Evolutionary conservation across 192 early-diverging fungal species (phyloP).

Genomic region (Haplosporangium gracile): DNA sequence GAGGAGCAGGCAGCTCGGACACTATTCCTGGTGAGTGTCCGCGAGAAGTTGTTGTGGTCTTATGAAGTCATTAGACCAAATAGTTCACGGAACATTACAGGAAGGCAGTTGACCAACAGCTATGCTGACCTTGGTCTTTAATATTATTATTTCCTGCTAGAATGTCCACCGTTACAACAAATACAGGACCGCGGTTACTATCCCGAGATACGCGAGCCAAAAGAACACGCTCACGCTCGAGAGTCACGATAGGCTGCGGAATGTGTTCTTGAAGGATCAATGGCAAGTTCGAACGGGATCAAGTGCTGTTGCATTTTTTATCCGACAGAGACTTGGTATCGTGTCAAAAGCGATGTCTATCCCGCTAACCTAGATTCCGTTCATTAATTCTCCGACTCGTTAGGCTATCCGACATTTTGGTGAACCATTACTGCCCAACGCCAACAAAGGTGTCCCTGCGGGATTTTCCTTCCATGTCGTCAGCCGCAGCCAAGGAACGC

Average conservation of each 20-base stretch:
- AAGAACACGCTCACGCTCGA: conserved; percentile 49
- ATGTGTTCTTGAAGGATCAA: conserved; percentile 60
- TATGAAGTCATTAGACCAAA: not conserved
- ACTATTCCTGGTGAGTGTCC: conserved; percentile 64
- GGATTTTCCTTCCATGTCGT: conserved; percentile 51
- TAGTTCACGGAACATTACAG: not conserved
- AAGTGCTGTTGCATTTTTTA: conserved; percentile 22
- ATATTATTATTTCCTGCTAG: conserved; percentile 8
- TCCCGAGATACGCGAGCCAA: conserved; percentile 43
- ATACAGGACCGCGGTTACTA: conserved; percentile 36
- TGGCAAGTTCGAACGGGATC: conserved; percentile 40
- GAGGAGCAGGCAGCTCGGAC: conserved; percentile 63
- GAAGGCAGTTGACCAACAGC: not conserved
- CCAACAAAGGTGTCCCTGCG: conserved; percentile 33
- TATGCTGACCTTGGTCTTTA: not conserved
- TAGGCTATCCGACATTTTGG: conserved; percentile 53
- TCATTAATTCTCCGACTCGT: conserved; percentile 5
- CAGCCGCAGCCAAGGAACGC: conserved; percentile 40
- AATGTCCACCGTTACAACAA: conserved; percentile 52
- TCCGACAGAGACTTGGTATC: not conserved
- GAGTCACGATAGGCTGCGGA: conserved; percentile 46
- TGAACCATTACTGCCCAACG: conserved; percentile 47
- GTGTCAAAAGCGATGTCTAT: not conserved
- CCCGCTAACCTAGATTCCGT: conserved; percentile 4
- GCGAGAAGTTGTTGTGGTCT: not conserved